Conservation (phyloP, 2,329 filamentous ascomycete species). For the Fusarium acutatum region DNA sequence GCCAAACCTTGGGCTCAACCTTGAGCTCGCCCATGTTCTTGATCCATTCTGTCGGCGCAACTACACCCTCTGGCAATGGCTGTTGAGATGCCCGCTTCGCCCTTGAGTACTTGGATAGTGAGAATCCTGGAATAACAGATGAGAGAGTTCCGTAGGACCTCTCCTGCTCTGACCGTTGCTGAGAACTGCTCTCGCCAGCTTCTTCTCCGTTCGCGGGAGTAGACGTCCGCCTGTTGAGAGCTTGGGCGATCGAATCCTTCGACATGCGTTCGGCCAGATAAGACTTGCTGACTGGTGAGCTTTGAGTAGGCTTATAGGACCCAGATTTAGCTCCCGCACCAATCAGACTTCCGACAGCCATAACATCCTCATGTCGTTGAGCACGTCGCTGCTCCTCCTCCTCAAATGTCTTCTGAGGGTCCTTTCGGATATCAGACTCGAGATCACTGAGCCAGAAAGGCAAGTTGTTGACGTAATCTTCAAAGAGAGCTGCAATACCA, state of each 20-base stretch:
- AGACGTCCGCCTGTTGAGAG: constrained; percentile 39
- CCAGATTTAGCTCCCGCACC: constrained; percentile 67
- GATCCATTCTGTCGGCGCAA: constrained; percentile 85
- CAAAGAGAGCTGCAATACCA: constrained; percentile 89
- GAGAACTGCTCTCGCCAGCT: constrained; percentile 47
- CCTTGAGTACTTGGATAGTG: constrained; percentile 78
- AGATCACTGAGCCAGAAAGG: constrained; percentile 96
- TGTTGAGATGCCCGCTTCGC: constrained; percentile 57
- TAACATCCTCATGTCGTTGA: constrained; percentile 83
- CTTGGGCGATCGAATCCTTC: constrained; percentile 45
- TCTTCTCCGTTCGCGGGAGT: constrained; percentile 43
- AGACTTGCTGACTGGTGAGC: constrained; percentile 74
- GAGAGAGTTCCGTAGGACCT: constrained; percentile 67
- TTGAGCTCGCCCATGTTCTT: constrained; percentile 93
- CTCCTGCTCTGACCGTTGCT: constrained; percentile 46
- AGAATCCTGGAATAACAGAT: constrained; percentile 83
- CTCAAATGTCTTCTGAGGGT: constrained; percentile 89
- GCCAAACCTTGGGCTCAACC: constrained; percentile 98
- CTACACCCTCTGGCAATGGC: constrained; percentile 84
- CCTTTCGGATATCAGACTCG: constrained; percentile 91
- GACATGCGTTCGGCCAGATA: constrained; percentile 66
- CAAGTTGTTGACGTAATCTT: constrained; percentile 94
- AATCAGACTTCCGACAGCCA: constrained; percentile 88
- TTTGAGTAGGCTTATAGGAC: constrained; percentile 67
- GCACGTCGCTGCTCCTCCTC: constrained; percentile 87